phyloP scores from a whole-genome alignment of 441 rosid species.

The Populus hybrid region DNA sequence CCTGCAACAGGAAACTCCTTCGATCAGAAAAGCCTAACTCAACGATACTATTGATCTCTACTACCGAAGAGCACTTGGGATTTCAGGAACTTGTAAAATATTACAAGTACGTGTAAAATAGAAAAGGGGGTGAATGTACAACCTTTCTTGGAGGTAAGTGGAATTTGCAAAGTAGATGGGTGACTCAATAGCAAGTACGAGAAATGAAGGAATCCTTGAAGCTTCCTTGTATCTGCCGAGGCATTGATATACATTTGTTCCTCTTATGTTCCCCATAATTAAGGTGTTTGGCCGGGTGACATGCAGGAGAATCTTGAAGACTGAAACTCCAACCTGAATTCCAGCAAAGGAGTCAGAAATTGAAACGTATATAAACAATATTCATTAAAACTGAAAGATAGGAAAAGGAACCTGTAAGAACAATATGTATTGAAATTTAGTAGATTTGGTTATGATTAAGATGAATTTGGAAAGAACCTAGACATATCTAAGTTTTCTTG shows the following conservation, averaged over 20 bases:
- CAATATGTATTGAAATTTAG: not conserved
- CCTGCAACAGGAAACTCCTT: constrained; percentile 34
- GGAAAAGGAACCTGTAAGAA: not conserved
- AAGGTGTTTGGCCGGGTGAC: constrained; percentile 82
- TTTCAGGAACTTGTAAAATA: not conserved
- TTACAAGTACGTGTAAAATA: not conserved
- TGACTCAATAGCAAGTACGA: constrained; percentile 73
- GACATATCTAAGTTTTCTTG: not conserved
- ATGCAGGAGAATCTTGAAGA: constrained; percentile 77
- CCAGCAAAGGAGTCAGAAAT: not conserved
- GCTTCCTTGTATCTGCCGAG: constrained; percentile 65
- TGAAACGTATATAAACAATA: not conserved
- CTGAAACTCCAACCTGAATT: constrained; percentile 82
- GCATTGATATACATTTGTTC: constrained; percentile 77
- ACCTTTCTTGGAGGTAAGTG: constrained; percentile 91
- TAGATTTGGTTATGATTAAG: not conserved
- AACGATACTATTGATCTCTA: not conserved
- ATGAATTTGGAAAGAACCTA: not conserved
- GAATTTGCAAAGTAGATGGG: constrained; percentile 92
- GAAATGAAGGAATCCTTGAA: constrained; percentile 64
- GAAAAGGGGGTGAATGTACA: not conserved
- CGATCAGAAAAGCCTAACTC: not conserved
- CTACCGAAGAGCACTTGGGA: not conserved
- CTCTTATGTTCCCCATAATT: constrained; percentile 71
- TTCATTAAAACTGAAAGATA: not conserved